phyloP scores from a whole-genome alignment of 139 green algal genomes.

The Chlorella ohadii region DNA sequence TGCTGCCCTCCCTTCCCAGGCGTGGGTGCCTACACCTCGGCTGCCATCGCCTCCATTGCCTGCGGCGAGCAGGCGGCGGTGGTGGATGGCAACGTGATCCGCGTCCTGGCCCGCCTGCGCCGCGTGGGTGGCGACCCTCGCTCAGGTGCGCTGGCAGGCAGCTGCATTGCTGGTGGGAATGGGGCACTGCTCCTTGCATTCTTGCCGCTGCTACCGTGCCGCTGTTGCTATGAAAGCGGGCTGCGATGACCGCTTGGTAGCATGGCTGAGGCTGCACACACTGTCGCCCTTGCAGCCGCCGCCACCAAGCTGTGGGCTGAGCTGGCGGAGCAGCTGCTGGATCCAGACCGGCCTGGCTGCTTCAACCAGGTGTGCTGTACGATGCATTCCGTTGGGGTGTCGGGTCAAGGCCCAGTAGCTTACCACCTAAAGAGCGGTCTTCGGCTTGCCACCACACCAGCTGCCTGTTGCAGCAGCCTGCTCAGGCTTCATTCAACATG shows the following conservation, averaged over 20 bases:
- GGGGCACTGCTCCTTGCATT: neutral
- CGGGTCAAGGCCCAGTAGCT: too few species aligned
- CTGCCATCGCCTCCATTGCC: conserved; percentile 91
- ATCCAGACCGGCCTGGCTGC: conserved; percentile 80
- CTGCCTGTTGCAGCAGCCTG: too few species aligned
- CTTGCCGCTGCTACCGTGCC: neutral
- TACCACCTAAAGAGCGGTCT: too few species aligned
- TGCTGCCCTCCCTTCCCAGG: conserved; percentile 45
- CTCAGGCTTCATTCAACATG: neutral
- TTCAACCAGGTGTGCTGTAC: conserved; percentile 87
- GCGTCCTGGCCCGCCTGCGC: conserved; percentile 80
- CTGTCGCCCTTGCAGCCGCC: neutral
- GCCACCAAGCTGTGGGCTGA: conserved; percentile 41
- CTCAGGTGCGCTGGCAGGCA: conserved; percentile 1
- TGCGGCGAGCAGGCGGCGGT: conserved; percentile 75
- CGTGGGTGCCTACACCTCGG: conserved; percentile 90
- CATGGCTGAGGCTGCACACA: neutral
- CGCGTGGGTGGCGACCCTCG: conserved; percentile 42
- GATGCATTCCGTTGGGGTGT: too few species aligned
- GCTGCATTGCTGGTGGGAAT: neutral
- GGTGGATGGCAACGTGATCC: conserved; percentile 96
- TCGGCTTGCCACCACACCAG: too few species aligned
- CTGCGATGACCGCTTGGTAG: neutral
- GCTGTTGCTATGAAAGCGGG: neutral
- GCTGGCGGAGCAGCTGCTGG: conserved; percentile 73